Conservation (phyloP, 495 filamentous ascomycete genomes). For the Articulospora tetracladia region DNA sequence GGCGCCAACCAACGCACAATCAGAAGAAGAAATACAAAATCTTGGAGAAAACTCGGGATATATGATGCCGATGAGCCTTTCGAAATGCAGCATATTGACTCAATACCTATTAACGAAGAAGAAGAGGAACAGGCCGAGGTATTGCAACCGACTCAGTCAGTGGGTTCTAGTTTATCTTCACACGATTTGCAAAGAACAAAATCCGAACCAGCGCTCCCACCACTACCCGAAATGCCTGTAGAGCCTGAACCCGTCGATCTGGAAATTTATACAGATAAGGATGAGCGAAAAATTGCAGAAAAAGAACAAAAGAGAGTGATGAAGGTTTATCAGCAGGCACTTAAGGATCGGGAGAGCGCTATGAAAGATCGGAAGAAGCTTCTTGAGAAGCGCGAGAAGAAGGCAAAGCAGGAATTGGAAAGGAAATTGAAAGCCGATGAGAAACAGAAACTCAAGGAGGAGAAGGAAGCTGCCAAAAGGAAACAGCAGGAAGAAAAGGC, state of each 20-base stretch:
- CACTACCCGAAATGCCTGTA: slow-evolving; percentile 37
- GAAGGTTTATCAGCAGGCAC: slow-evolving; percentile 55
- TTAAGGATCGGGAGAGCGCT: slow-evolving; percentile 60
- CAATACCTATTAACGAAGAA: slow-evolving; percentile 30
- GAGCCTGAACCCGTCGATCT: slow-evolving; percentile 44
- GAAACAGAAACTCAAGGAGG: slow-evolving; percentile 34
- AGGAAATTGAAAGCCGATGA: slow-evolving; percentile 34
- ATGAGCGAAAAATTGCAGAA: slow-evolving; percentile 59
- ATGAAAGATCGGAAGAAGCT: slow-evolving; percentile 56
- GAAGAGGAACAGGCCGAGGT: background rate
- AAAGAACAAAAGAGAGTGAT: slow-evolving; percentile 52
- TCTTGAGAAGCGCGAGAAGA: slow-evolving; percentile 50
- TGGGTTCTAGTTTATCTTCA: background rate
- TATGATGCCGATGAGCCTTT: slow-evolving; percentile 17
- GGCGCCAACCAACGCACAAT: slow-evolving; percentile 5
- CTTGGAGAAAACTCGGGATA: slow-evolving; percentile 20
- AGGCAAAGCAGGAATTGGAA: slow-evolving; percentile 39
- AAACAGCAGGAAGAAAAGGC: slow-evolving; percentile 29
- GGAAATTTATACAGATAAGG: slow-evolving; percentile 51
- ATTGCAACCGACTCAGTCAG: background rate
- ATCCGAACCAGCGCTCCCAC: slow-evolving; percentile 29
- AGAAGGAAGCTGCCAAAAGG: slow-evolving; percentile 29
- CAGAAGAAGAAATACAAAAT: slow-evolving; percentile 16
- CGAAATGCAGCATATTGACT: slow-evolving; percentile 29
- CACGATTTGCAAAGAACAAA: slow-evolving; percentile 14